These are phyloP conservation scores for Aleurites moluccanus DNA, from an alignment of 441 rosid species.

Conservation along the genomic window DNA sequence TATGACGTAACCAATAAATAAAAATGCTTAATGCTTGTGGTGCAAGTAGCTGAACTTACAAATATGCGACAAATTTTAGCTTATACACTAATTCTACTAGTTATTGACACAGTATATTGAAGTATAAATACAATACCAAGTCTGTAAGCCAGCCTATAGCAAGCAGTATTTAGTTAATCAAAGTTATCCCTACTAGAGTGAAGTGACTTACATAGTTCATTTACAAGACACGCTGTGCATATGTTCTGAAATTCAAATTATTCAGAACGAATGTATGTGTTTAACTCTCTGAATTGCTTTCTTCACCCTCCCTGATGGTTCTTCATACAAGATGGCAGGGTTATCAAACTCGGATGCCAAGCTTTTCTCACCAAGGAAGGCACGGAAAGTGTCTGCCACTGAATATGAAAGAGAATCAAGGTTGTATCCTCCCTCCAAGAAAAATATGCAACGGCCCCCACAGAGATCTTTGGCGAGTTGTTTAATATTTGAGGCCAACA, in stretches of 20 bases:
- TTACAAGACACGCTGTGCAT: neutral
- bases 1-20: too few species aligned
- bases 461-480: conserved; percentile 83
- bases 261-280: conserved; percentile 66
- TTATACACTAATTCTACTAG: too few species aligned
- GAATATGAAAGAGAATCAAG: conserved; percentile 85
- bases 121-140: too few species aligned
- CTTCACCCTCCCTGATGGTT: conserved; percentile 68
- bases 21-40: too few species aligned
- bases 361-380: conserved; percentile 79
- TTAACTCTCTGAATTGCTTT: conserved; percentile 72
- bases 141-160: too few species aligned
- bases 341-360: conserved; percentile 74
- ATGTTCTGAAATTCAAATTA: neutral
- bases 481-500: conserved; percentile 69
- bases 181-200: too few species aligned
- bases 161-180: too few species aligned
- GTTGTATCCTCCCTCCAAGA: conserved; percentile 97
- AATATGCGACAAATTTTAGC: too few species aligned
- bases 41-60: too few species aligned
- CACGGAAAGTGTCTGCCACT: conserved; percentile 84
- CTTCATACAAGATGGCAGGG: conserved; percentile 81
- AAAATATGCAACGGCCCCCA: conserved; percentile 82
- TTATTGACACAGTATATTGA: too few species aligned
- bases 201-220: neutral